Percentiles rank a stretch among this genome's conserved stretches.
Evolutionary conservation across 352 stramenopile genomes (phyloP).

Genomic region (Phytopythium ostracodes): DNA sequence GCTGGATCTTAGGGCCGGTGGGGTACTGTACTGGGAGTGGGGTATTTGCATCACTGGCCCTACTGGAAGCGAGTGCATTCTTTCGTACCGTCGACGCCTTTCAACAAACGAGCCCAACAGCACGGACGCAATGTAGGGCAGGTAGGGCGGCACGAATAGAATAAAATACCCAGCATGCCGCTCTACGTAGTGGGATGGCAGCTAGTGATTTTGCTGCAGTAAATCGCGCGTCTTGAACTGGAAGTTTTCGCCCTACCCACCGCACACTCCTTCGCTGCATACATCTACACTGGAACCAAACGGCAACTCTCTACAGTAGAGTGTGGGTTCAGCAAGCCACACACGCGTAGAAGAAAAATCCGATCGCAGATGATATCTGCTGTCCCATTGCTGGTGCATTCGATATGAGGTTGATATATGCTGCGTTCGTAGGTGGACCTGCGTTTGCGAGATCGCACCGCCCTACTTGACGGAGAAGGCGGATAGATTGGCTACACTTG

Average conservation of each 20-base stretch:
- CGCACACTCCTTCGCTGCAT: too few relatives aligned
- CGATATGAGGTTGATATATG: background rate
- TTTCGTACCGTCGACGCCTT: background rate
- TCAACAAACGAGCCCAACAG: background rate
- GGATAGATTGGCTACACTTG: background rate
- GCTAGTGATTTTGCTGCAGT: background rate
- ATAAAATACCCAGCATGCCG: too few relatives aligned
- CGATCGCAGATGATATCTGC: background rate
- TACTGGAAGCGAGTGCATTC: background rate
- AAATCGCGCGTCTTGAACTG: background rate
- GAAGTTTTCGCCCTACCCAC: background rate
- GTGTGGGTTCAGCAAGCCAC: background rate
- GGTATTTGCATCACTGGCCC: too few relatives aligned
- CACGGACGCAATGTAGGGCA: background rate
- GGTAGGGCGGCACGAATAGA: background rate
- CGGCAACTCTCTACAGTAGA: too few relatives aligned
- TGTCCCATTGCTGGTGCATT: background rate
- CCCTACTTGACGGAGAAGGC: background rate
- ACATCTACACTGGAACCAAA: too few relatives aligned
- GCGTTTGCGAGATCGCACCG: too few relatives aligned
- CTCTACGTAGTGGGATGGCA: background rate
- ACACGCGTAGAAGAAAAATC: background rate
- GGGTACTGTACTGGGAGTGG: background rate
- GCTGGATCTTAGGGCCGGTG: background rate
- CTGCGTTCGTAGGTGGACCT: too few relatives aligned